These are phyloP conservation scores for Avena insularis DNA, from an alignment of 176 grass and related monocot species.

Conservation along the genomic window DNA sequence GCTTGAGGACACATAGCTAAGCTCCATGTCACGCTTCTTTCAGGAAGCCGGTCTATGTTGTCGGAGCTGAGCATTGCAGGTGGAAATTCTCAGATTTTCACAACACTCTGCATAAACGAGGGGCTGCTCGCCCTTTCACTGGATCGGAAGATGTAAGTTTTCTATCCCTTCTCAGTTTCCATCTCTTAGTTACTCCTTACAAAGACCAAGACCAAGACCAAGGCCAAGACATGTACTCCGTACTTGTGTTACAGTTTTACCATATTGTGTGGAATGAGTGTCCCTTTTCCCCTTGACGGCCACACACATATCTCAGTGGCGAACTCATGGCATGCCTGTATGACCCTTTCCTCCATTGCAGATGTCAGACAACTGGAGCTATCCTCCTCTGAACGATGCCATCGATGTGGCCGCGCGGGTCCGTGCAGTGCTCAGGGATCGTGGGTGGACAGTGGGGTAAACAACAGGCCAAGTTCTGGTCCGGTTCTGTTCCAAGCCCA, in stretches of 20 bases:
- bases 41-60: constrained; percentile 92
- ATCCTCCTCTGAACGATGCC: constrained; percentile 81
- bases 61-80: constrained; percentile 71
- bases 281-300: not conserved
- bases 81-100: constrained; percentile 92
- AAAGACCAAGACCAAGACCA: not conserved
- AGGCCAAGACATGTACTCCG: too few relatives aligned
- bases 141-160: constrained; percentile 85
- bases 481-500: not conserved
- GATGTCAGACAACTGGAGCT: constrained; percentile 92
- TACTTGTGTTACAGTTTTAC: too few relatives aligned
- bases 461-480: not conserved
- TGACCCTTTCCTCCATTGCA: constrained; percentile 38
- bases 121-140: constrained; percentile 73
- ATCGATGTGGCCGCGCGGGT: constrained; percentile 60
- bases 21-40: constrained; percentile 30
- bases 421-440: constrained; percentile 61
- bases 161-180: not conserved
- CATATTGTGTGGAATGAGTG: not conserved
- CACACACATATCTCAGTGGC: not conserved
- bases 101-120: constrained; percentile 66
- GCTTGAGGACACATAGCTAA: constrained; percentile 11
- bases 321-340: constrained; percentile 12
- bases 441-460: constrained; percentile 72
- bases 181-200: constrained; percentile 1